A percentile compares a stretch with the other conserved stretches of the same genome.
Conservation (phyloP, 176 grass and related monocot genomes). For the Cenchrus fungigraminus region DNA sequence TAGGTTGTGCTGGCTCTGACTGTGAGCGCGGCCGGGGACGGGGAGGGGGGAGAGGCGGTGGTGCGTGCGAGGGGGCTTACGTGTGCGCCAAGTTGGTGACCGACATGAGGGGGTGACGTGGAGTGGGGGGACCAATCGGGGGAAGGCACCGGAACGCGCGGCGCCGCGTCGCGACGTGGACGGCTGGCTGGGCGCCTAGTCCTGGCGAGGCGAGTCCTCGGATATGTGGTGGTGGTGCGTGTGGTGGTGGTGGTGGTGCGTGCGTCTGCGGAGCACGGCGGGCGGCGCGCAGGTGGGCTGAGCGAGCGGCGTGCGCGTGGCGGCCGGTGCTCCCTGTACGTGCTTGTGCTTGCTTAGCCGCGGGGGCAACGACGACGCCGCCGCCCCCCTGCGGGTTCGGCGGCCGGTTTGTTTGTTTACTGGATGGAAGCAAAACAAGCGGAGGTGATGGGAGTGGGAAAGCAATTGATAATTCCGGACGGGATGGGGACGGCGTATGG, state of each 20-base stretch:
- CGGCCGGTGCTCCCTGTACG: background rate
- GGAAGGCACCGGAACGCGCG: constrained; percentile 23
- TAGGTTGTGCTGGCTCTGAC: background rate
- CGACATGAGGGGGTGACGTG: constrained; percentile 8
- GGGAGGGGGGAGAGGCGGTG: background rate
- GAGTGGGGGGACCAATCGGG: constrained; percentile 2
- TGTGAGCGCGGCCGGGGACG: no score
- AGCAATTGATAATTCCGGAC: background rate
- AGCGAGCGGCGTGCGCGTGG: constrained; percentile 2
- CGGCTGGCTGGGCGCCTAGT: background rate
- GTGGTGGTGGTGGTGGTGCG: no score
- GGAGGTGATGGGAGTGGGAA: background rate
- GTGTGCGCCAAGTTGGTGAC: constrained; percentile 32
- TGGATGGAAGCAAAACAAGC: no score
- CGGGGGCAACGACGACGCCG: constrained; percentile 15
- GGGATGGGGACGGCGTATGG: background rate
- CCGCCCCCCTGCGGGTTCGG: background rate
- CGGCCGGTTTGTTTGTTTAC: background rate
- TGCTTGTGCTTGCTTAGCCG: constrained; percentile 23
- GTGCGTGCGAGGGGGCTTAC: background rate
- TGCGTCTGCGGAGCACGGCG: background rate
- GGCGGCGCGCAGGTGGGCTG: background rate
- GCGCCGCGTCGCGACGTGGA: constrained; percentile 45
- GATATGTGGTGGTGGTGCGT: no score
- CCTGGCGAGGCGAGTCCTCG: no score